Base-by-base conservation (phyloP, 2,329 filamentous ascomycete genomes). In the Metarhizium anisopliae region DNA sequence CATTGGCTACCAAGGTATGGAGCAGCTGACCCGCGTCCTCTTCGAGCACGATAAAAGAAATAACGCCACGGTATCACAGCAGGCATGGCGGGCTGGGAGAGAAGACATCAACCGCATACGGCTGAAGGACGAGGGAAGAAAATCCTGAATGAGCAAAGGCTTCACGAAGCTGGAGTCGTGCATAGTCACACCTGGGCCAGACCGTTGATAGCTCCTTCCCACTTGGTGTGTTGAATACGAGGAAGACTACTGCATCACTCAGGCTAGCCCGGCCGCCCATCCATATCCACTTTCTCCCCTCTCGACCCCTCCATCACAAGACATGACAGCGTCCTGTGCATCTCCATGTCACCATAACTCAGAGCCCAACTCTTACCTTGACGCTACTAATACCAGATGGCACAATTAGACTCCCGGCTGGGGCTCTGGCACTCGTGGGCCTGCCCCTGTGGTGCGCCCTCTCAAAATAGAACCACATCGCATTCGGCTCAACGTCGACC, bases 151-250 rank as follows among this genome's bases (percentile, higher is more conserved):
- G 20, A 50, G 14, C 35, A 25, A 30, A 50, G 13, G 7, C 5
- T 0, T 13, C n/a, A 40, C n/a, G 7, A 40, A 16, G 38, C 14
- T 40, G 38, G 38, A 40, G 38, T n/a, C 8, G 42, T 20, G n/a
- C 42, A 25, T 20, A 49, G 45, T 8, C 25, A 18, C 45, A 49
- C 6, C 4, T 6, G 5, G 25, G 7, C n/a, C 20, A 13, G 25
- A 3, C 45, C 4, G 52, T 36, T 18, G 20, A 45, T 47, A 38
- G 51, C 43, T 42, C 51, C 55, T 56, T 54, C 51, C 55, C 50
- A 35, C 51, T 47, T 36, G 13, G n/a, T 47, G 47, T 16, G 38
- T 18, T 30, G 51, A 56, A 56, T 56, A 56, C 55, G 55, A 54
- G 47, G n/a, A 40, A 16, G 30, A 30, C 45, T 32, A 47, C 36